Percentiles rank a stretch among this genome's conserved stretches.
Evolutionary conservation across 257 asterid species (phyloP).

Genomic region (Jasminum sambac): DNA sequence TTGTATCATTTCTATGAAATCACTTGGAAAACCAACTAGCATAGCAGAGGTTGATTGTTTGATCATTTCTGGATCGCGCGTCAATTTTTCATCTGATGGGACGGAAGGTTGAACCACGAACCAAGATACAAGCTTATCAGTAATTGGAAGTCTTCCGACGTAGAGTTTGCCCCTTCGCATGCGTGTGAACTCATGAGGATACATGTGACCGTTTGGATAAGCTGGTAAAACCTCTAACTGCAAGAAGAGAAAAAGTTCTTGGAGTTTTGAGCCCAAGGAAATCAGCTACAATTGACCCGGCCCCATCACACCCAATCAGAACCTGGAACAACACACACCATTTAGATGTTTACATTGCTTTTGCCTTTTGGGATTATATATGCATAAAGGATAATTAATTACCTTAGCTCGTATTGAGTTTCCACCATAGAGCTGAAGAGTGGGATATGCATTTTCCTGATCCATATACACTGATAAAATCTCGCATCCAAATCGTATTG

Average conservation of each 20-base stretch:
- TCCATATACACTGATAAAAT: slow-evolving; percentile 26
- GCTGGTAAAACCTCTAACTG: slow-evolving; percentile 35
- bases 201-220: slow-evolving; percentile 33
- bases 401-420: slow-evolving; percentile 33
- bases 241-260: slow-evolving; percentile 15
- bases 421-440: slow-evolving; percentile 29
- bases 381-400: no score
- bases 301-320: slow-evolving; percentile 42
- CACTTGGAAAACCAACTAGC: slow-evolving; percentile 25
- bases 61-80: slow-evolving; percentile 30
- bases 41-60: slow-evolving; percentile 24
- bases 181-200: slow-evolving; percentile 28
- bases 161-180: slow-evolving; percentile 20
- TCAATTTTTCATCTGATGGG: slow-evolving; percentile 27
- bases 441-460: slow-evolving; percentile 27
- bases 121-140: background rate
- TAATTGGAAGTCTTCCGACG: slow-evolving; percentile 2
- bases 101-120: slow-evolving; percentile 9
- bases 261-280: slow-evolving; percentile 36
- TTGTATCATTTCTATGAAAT: slow-evolving; percentile 30
- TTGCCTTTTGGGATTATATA: no score
- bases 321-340: slow-evolving; percentile 14
- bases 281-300: slow-evolving; percentile 32
- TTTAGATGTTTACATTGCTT: no score
- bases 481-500: slow-evolving; percentile 33